A percentile compares a stretch with the other conserved stretches of the same genome.
These are phyloP conservation scores for Russula griseocarnosa DNA, from an alignment of 768 basidiomycete genomes.

Conservation along the genomic window DNA sequence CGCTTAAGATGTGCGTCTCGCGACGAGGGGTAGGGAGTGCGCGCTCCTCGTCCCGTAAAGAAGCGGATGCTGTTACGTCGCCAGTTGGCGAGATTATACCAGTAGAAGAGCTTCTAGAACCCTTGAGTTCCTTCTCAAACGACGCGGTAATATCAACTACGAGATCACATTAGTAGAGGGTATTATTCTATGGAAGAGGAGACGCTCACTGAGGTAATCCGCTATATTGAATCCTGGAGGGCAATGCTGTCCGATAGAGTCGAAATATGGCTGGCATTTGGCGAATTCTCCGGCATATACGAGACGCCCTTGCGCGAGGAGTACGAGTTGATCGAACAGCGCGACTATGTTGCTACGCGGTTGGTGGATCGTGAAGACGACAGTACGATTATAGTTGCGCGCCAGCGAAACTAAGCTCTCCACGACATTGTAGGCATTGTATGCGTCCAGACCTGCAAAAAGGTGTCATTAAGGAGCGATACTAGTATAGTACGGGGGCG, in stretches of 20 bases:
- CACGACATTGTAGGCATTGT: slow-evolving; percentile 92
- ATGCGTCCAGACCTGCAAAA: slow-evolving; percentile 78
- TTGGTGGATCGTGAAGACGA: slow-evolving; percentile 97
- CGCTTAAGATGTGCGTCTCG: slow-evolving; percentile 6
- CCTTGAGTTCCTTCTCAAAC: slow-evolving; percentile 39
- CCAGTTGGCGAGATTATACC: slow-evolving; percentile 36
- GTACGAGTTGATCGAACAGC: slow-evolving; percentile 85
- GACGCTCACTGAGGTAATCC: slow-evolving; percentile 79
- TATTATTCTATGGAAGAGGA: background rate
- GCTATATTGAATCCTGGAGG: slow-evolving; percentile 96
- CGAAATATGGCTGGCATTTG: slow-evolving; percentile 78
- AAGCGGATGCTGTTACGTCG: slow-evolving; percentile 32
- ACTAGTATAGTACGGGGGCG: slow-evolving; percentile 30
- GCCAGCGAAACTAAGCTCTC: slow-evolving; percentile 85
- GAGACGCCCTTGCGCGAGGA: slow-evolving; percentile 78
- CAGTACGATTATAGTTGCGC: slow-evolving; percentile 85
- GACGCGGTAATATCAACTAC: slow-evolving; percentile 46
- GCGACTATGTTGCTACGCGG: slow-evolving; percentile 97
- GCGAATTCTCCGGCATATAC: slow-evolving; percentile 79
- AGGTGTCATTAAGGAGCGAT: background rate
- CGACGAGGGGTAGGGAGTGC: slow-evolving; percentile 37
- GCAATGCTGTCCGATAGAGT: slow-evolving; percentile 73
- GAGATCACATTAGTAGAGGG: slow-evolving; percentile 28
- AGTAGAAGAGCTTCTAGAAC: slow-evolving; percentile 33
- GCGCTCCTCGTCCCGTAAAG: slow-evolving; percentile 67